A percentile compares a stretch with the other conserved stretches of the same genome.
Conservation (phyloP, 805 yeast genomes). For the Pichia exigua region DNA sequence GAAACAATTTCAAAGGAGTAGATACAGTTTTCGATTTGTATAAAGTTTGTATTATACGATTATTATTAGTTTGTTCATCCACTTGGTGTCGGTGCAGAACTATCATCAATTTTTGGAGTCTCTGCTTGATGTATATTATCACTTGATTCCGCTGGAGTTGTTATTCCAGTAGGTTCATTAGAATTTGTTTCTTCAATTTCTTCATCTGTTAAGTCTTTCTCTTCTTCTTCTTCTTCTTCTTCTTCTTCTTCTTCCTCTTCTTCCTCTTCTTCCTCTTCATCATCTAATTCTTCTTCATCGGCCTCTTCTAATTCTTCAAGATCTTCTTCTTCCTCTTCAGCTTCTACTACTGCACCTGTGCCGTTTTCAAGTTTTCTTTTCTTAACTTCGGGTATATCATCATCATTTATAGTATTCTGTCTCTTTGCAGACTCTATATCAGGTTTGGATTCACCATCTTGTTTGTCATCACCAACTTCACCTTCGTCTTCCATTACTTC, state of each 20-base stretch:
- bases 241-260: constrained; percentile 25
- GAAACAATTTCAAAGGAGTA: constrained; percentile 10
- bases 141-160: neutral
- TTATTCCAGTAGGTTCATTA: neutral
- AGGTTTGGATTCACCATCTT: constrained; percentile 35
- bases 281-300: constrained; percentile 21
- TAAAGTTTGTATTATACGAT: neutral
- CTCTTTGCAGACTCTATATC: constrained; percentile 35
- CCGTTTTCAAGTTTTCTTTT: constrained; percentile 21
- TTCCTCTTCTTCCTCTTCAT: constrained; percentile 24
- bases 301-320: constrained; percentile 29
- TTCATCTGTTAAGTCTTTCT: constrained; percentile 16
- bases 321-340: constrained; percentile 34
- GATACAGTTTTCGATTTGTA: neutral
- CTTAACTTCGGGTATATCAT: constrained; percentile 28
- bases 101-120: constrained; percentile 8
- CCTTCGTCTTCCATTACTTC: constrained; percentile 22
- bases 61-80: neutral
- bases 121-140: constrained; percentile 1
- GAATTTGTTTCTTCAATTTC: constrained; percentile 10
- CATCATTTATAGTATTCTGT: constrained; percentile 36
- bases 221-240: constrained; percentile 23
- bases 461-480: constrained; percentile 11
- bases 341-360: constrained; percentile 37
- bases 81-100: constrained; percentile 1